A percentile compares a stretch with the other conserved stretches of the same genome.
Evolutionary conservation across 192 early-diverging fungal species (phyloP).

Genomic region (Entomortierella parvispora): DNA sequence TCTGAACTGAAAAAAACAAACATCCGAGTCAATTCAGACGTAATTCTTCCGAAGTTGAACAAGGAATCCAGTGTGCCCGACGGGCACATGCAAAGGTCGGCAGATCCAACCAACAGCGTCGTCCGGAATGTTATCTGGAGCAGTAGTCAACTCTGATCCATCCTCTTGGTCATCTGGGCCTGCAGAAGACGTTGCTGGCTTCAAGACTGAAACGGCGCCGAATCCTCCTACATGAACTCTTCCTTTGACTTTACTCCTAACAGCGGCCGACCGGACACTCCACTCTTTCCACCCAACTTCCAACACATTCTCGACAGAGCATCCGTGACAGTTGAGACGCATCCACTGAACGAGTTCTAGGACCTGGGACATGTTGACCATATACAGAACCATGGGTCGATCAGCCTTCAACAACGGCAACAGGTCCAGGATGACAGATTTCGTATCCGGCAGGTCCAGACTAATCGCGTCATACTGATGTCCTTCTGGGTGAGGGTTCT

Average conservation of each 20-base stretch:
- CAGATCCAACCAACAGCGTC: slow-evolving; percentile 56
- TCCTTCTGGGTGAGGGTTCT: slow-evolving; percentile 35
- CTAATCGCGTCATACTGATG: slow-evolving; percentile 61
- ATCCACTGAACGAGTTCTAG: slow-evolving; percentile 56
- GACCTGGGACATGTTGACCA: slow-evolving; percentile 68
- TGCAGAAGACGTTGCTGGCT: neutral
- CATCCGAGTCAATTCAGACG: too few species aligned
- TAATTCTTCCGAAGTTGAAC: slow-evolving; percentile 58
- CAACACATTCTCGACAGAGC: slow-evolving; percentile 53
- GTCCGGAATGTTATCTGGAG: slow-evolving; percentile 38
- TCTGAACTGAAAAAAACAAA: too few species aligned
- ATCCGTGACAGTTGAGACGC: slow-evolving; percentile 17
- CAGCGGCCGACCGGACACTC: slow-evolving; percentile 59
- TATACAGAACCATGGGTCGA: slow-evolving; percentile 62
- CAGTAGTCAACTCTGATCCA: neutral
- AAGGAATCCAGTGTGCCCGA: slow-evolving; percentile 64
- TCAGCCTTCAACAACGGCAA: slow-evolving; percentile 57
- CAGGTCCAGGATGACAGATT: slow-evolving; percentile 36
- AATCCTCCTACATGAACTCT: slow-evolving; percentile 47
- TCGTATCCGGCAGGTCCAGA: slow-evolving; percentile 61
- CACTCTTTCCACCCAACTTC: slow-evolving; percentile 65
- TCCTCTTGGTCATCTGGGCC: neutral
- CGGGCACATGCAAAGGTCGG: slow-evolving; percentile 58
- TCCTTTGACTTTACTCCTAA: slow-evolving; percentile 54
- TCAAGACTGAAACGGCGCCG: slow-evolving; percentile 20